These are phyloP conservation scores for Phytopythium sindhum DNA, from an alignment of 352 stramenopile species.

Conservation along the genomic window DNA sequence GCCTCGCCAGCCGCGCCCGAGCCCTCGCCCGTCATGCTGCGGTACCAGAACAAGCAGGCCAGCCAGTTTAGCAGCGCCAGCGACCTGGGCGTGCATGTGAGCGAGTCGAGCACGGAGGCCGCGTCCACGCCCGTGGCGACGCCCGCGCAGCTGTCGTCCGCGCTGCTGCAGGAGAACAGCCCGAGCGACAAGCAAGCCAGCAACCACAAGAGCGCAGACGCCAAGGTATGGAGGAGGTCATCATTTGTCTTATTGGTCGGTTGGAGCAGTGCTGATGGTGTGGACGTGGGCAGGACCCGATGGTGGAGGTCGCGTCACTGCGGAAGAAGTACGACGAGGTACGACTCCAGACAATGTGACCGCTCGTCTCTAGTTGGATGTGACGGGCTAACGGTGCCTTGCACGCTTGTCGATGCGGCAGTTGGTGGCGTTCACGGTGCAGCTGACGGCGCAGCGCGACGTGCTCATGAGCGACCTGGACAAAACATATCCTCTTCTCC, in stretches of 20 bases:
- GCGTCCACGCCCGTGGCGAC: conserved; percentile 34
- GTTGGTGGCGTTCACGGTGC: conserved; percentile 87
- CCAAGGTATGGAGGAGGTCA: neutral
- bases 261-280: neutral
- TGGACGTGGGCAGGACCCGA: conserved; percentile 28
- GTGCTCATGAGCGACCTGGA: conserved; percentile 82
- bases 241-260: neutral
- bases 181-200: conserved; percentile 13
- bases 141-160: conserved; percentile 49
- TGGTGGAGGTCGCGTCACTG: conserved; percentile 57
- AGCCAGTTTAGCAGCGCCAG: conserved; percentile 29
- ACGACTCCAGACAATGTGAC: neutral
- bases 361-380: neutral
- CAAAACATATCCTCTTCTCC: conserved; percentile 42
- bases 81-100: conserved; percentile 11
- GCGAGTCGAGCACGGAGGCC: conserved; percentile 11
- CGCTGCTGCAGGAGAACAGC: conserved; percentile 47
- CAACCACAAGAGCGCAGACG: conserved; percentile 3
- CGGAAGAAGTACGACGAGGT: conserved; percentile 91
- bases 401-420: conserved; percentile 14
- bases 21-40: neutral
- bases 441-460: conserved; percentile 82
- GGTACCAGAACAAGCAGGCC: conserved; percentile 7
- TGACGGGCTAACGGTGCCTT: neutral
- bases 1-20: neutral